phyloP scores from a whole-genome alignment of 2,329 filamentous ascomycete genomes.

The Dactylonectria macrodidyma region DNA sequence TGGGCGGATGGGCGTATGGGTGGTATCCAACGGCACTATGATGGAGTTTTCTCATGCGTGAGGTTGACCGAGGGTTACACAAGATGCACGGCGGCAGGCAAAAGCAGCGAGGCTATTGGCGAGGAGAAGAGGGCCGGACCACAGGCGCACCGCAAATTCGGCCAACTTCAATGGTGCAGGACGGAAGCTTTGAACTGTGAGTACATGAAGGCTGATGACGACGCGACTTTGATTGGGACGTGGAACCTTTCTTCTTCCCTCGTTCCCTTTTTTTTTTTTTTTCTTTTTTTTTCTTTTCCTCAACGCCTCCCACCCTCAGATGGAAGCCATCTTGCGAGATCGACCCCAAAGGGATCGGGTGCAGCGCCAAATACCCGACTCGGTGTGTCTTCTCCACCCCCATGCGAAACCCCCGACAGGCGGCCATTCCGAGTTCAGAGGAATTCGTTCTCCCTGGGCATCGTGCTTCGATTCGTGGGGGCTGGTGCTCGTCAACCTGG shows the following conservation, averaged over 20 bases:
- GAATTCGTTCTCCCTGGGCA: constrained; percentile 19
- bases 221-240: neutral
- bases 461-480: constrained; percentile 17
- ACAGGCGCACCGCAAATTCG: constrained; percentile 33
- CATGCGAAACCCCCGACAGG: constrained; percentile 15
- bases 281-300: neutral
- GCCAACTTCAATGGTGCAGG: constrained; percentile 33
- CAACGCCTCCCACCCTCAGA: constrained; percentile 1
- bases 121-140: constrained; percentile 32
- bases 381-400: constrained; percentile 23
- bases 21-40: constrained; percentile 34
- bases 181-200: constrained; percentile 6
- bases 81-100: constrained; percentile 40
- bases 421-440: constrained; percentile 28
- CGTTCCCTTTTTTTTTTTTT: neutral
- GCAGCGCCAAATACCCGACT: constrained; percentile 14
- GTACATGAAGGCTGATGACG: neutral
- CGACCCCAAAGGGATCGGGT: constrained; percentile 9
- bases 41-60: constrained; percentile 36
- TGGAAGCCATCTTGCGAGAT: constrained; percentile 14
- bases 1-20: constrained; percentile 35
- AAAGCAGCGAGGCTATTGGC: constrained; percentile 37
- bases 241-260: neutral
- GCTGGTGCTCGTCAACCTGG: constrained; percentile 7
- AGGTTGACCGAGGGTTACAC: constrained; percentile 44